phyloP scores from a whole-genome alignment of 192 early-diverging fungal genomes.

The Allomyces macrogynus region DNA sequence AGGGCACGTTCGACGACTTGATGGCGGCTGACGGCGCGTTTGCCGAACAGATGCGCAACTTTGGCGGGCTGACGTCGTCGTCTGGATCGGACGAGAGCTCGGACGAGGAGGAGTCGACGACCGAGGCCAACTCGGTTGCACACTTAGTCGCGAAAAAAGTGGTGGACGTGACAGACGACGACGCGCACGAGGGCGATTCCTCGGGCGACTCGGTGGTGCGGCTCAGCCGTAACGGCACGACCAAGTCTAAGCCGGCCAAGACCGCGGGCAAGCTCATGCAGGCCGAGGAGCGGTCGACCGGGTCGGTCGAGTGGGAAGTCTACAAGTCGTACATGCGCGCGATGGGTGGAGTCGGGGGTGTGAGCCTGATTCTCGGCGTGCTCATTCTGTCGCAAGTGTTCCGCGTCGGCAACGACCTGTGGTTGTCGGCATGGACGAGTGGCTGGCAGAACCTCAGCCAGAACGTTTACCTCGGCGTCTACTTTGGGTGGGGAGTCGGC shows the following conservation, averaged over 20 bases:
- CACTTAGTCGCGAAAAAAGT: slow-evolving; percentile 3
- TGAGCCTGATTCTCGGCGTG: slow-evolving; percentile 22
- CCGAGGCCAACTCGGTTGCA: background rate
- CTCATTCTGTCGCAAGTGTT: slow-evolving; percentile 29
- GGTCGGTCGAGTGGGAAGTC: slow-evolving; percentile 35
- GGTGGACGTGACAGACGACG: slow-evolving; percentile 1
- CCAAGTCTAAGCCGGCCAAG: slow-evolving; percentile 4
- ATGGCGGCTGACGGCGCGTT: slow-evolving; percentile 37
- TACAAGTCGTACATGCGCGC: slow-evolving; percentile 37
- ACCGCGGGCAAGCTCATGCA: slow-evolving; percentile 42
- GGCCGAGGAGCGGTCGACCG: slow-evolving; percentile 59
- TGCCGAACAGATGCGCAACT: slow-evolving; percentile 27
- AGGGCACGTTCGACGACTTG: slow-evolving; percentile 39
- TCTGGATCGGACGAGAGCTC: background rate
- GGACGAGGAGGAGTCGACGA: slow-evolving; percentile 2
- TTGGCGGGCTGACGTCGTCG: slow-evolving; percentile 32
- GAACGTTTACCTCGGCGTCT: slow-evolving; percentile 15
- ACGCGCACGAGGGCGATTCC: background rate
- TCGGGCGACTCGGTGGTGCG: slow-evolving; percentile 3
- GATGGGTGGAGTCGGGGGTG: slow-evolving; percentile 33
- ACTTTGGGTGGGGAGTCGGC: slow-evolving; percentile 35
- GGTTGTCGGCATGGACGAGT: slow-evolving; percentile 50
- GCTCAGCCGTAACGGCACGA: background rate
- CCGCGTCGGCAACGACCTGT: slow-evolving; percentile 27
- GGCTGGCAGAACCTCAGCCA: too few relatives aligned